Evolutionary conservation across 768 basidiomycete genomes (phyloP).

Genomic region (Rhizopogon rudus): DNA sequence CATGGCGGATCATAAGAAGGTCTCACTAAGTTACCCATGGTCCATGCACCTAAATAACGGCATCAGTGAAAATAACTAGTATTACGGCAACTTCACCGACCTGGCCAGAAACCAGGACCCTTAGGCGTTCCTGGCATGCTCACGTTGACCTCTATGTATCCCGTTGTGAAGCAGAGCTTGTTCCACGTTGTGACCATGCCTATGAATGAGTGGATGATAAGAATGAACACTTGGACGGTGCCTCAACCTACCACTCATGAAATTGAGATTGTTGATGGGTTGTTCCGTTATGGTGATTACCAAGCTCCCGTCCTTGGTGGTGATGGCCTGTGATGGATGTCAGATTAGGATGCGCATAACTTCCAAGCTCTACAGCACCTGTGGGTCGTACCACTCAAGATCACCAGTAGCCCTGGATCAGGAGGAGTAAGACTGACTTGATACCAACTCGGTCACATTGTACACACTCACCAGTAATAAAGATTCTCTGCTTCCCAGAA

Average conservation of each 20-base stretch:
- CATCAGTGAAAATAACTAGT: slow-evolving; percentile 3
- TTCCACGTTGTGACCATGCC: slow-evolving; percentile 87
- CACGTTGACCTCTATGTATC: slow-evolving; percentile 80
- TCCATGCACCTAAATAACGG: slow-evolving; percentile 50
- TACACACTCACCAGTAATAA: slow-evolving; percentile 62
- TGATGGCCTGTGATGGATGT: slow-evolving; percentile 43
- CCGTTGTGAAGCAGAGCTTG: slow-evolving; percentile 91
- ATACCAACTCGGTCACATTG: background rate
- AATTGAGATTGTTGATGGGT: slow-evolving; percentile 76
- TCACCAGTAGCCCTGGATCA: slow-evolving; percentile 57
- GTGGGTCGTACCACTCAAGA: slow-evolving; percentile 80
- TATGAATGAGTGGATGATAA: slow-evolving; percentile 14
- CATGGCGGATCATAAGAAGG: slow-evolving; percentile 1
- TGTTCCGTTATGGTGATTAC: slow-evolving; percentile 75
- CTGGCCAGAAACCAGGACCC: slow-evolving; percentile 84
- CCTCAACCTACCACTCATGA: slow-evolving; percentile 57
- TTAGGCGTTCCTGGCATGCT: slow-evolving; percentile 63
- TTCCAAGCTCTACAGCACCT: slow-evolving; percentile 33
- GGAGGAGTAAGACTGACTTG: background rate
- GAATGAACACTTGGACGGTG: background rate
- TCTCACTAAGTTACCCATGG: slow-evolving; percentile 63
- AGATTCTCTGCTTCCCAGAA: slow-evolving; percentile 86
- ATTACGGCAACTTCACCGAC: slow-evolving; percentile 34
- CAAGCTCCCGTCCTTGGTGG: slow-evolving; percentile 72
- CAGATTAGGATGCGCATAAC: background rate